Percentiles rank a stretch among this genome's conserved stretches.
phyloP scores from a whole-genome alignment of 495 filamentous ascomycete genomes.

The Penicillium atrosanguineum region DNA sequence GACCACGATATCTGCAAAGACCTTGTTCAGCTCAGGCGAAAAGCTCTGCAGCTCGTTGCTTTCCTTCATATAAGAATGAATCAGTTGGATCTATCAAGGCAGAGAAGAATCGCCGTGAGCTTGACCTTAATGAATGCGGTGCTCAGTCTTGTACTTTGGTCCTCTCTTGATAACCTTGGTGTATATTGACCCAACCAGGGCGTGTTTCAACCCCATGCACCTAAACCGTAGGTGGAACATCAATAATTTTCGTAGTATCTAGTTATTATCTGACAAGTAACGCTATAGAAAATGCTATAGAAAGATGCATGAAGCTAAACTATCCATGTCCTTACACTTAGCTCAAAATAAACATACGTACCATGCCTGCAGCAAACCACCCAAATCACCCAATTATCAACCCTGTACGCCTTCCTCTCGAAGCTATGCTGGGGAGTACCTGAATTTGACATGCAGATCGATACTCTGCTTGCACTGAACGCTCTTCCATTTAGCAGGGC shows the following conservation, averaged over 20 bases:
- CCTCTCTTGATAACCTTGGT: no score
- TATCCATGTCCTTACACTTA: background rate
- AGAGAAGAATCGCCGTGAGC: background rate
- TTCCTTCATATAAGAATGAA: background rate
- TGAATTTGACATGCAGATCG: background rate
- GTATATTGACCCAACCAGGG: background rate
- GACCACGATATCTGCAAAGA: conserved; percentile 58
- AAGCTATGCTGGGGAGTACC: background rate
- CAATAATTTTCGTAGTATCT: no score
- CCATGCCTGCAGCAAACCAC: background rate
- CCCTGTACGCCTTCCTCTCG: background rate
- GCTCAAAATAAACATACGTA: background rate
- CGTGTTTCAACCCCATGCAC: conserved; percentile 6
- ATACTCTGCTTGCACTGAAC: background rate
- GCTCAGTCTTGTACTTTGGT: conserved; percentile 1
- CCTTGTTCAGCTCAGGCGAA: background rate
- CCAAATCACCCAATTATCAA: background rate
- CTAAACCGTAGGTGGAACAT: background rate
- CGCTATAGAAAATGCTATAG: no score
- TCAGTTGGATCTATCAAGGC: background rate
- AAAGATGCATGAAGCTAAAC: background rate
- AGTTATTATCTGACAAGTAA: no score
- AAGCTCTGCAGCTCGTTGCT: background rate
- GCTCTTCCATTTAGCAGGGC: background rate
- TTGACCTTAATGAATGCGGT: conserved; percentile 10